Evolutionary conservation across 352 stramenopile species (phyloP), one percentile per base, ranked within the genome.

Genomic region (Phytophthora boehmeriae): DNA sequence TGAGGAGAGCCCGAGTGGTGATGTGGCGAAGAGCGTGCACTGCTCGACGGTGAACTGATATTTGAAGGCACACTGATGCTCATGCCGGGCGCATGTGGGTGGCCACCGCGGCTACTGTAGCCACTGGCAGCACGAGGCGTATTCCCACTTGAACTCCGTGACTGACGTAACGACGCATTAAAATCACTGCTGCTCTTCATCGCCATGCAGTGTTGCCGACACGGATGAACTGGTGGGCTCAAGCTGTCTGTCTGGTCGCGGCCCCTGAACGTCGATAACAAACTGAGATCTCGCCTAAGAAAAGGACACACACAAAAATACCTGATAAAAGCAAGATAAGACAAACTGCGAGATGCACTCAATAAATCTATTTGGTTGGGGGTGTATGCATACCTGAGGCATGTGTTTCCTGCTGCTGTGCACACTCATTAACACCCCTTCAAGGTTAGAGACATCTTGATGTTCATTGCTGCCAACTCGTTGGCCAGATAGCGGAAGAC

Each of bases 391-490:
- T 63, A 58, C 61, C 54, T 64, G 54, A 60, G 27, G 9, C 45
- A 17, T 23, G 35, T 41, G 41, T 35, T 57, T 59, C 38, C 17
- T 44, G 14, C 14, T 39, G n/a, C 5, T 60, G 55, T 25, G 41
- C 34, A 13, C 45, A 54, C 62, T 17, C 5, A 16, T 75, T 66
- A 77, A 41, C 69, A 77, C 57, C 78, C 81, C 72, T 93, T 96
- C 53, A 96, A 60, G 19, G 71, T 90, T 63, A 99, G 84, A 49
- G 91, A 97, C 75, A 99, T 92, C 80, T 99, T 99, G 71, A 99
- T 99, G 76, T 99, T 99, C 98, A 99, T 99, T 38, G 90, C 98
- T 19, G 97, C 97, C 20, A 99, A 82, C 73, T 99, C 98, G 78
- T 99, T 99, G 36, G 93, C 96, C 36, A 99, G 85, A 76, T 98